Evolutionary conservation across 805 yeast genomes (phyloP).

Genomic region (Saturnispora bothae): DNA sequence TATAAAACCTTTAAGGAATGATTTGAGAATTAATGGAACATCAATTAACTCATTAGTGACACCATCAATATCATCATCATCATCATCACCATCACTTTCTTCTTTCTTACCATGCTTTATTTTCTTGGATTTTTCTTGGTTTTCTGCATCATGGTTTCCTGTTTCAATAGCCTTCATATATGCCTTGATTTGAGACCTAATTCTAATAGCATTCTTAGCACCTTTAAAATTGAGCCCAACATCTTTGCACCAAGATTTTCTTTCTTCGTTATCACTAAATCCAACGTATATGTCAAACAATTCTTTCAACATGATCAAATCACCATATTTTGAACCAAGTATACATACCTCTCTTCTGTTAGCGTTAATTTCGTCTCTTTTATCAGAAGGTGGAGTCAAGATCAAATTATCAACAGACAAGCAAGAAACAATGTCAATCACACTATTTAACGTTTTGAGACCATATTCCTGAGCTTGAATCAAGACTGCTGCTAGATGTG

Average conservation of each 20-base stretch:
- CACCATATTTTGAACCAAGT: constrained; percentile 69
- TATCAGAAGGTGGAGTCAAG: constrained; percentile 67
- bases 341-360: constrained; percentile 59
- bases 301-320: constrained; percentile 73
- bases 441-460: constrained; percentile 38
- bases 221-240: constrained; percentile 70
- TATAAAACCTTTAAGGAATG: constrained; percentile 77
- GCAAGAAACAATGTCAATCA: constrained; percentile 85
- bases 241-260: constrained; percentile 75
- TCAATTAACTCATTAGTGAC: constrained; percentile 30
- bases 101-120: background rate
- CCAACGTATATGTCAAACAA: constrained; percentile 46
- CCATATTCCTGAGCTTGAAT: constrained; percentile 50
- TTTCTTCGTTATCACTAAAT: constrained; percentile 41
- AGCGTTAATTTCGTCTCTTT: constrained; percentile 76
- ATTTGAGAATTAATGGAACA: constrained; percentile 51
- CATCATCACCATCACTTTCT: constrained; percentile 21
- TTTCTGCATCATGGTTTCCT: too few relatives aligned
- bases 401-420: constrained; percentile 85
- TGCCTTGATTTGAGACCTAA: constrained; percentile 62
- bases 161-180: constrained; percentile 49
- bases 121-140: constrained; percentile 22
- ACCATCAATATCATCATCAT: constrained; percentile 21
- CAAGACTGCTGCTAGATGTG: constrained; percentile 80
- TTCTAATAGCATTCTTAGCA: constrained; percentile 63